Evolutionary conservation across 495 filamentous ascomycete genomes (phyloP), one percentile per base, ranked within the genome.

Genomic region (Staphylotrichum longicolle): DNA sequence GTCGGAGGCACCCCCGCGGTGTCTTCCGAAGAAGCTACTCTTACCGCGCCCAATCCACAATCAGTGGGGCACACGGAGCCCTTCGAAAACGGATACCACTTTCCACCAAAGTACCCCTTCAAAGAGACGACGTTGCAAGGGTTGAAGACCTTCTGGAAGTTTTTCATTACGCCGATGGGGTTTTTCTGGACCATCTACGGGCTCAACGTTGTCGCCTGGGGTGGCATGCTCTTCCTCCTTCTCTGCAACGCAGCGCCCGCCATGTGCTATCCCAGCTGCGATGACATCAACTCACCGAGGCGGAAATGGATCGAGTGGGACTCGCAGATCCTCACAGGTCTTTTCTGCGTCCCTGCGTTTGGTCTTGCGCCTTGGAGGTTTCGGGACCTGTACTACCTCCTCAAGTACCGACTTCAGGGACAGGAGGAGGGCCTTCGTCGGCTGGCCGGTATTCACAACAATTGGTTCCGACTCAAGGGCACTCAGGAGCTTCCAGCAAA

Each of bases 331-430:
- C 78, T 95, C 15, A 96, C 88, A 64, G 88, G 79, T 0, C 82
- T 95, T 0, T 95, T 96, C 80, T 93, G 91, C 76, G 85, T 95
- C 4, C 91, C 91, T 4, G 90, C 88, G 5, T 92, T 93, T 63
- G 91, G 91, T 0, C 80, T 94, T 7, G 86, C 88, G 5, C 91
- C 91, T 1, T 96, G 91, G 91, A 80, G 91, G 14, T 88, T 94
- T 66, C 81, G 91, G 1, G 91, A 96, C 68, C 74, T 87, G 11
- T 96, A 85, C 66, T 88, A 83, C 65, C 77, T 89, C 35, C 68
- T 88, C 4, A 72, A 77, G 61, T 94, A 83, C 75, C 82, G 90
- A 2, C 50, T 88, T 3, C 60, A 67, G 14, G 74, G 77, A 11
- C 78, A 84, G 2, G 67, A 78, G n/a, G 68, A 76, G 7, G 88